Conservation (phyloP, 2,329 filamentous ascomycete species). For the Cladophialophora psammophila region DNA sequence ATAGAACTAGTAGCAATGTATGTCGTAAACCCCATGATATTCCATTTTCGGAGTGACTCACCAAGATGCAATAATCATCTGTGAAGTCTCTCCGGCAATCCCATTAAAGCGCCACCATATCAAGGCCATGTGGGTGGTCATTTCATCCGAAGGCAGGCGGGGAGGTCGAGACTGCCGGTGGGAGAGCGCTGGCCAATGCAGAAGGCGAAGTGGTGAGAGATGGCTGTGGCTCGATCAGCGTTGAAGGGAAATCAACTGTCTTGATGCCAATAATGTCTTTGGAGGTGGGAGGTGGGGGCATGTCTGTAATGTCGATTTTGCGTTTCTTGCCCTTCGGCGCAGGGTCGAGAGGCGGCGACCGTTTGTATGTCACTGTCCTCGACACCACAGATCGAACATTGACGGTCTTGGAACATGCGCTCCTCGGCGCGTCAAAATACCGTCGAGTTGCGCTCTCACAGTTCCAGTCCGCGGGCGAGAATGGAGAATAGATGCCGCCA, state of each 20-base stretch:
- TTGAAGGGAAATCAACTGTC: conserved; percentile 31
- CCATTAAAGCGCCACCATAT: conserved; percentile 7
- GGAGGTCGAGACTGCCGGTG: conserved; percentile 22
- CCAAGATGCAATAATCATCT: conserved; percentile 6
- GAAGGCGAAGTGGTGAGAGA: conserved; percentile 12
- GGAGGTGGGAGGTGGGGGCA: conserved; percentile 33
- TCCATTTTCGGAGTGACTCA: not conserved
- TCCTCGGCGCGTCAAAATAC: conserved; percentile 67
- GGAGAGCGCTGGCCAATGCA: conserved; percentile 16
- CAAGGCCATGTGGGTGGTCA: not conserved
- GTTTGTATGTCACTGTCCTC: conserved; percentile 89
- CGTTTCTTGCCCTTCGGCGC: conserved; percentile 92
- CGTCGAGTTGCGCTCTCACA: conserved; percentile 70
- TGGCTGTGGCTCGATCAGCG: conserved; percentile 26
- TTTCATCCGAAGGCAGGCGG: conserved; percentile 25
- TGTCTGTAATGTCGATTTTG: conserved; percentile 60
- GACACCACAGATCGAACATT: conserved; percentile 89
- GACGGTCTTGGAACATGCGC: conserved; percentile 68
- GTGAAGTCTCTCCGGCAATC: not conserved
- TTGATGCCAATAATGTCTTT: conserved; percentile 27
- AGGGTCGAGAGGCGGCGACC: conserved; percentile 75
- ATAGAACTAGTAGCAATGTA: conserved; percentile 26
- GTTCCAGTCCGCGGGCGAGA: conserved; percentile 79
- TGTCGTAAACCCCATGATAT: conserved; percentile 26
- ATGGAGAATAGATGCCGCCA: conserved; percentile 71